Conservation (phyloP, 495 filamentous ascomycete species). For the Thozetella sp. region DNA sequence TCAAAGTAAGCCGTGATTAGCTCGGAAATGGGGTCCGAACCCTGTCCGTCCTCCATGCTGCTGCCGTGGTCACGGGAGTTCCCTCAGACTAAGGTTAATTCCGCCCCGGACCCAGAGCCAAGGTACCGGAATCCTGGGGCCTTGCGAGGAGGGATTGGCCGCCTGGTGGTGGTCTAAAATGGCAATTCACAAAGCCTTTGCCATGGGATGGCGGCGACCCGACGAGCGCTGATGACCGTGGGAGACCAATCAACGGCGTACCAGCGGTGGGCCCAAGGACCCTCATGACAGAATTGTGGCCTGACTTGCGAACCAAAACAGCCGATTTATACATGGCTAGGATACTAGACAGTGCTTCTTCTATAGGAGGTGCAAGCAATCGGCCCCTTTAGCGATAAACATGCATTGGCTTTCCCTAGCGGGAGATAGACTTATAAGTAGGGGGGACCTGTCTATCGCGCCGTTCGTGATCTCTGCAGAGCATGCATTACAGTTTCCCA, state of each 20-base stretch:
- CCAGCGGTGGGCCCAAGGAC: neutral
- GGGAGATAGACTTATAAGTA: too few relatives aligned
- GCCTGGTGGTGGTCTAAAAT: too few relatives aligned
- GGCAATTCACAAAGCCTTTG: too few relatives aligned
- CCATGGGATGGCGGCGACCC: neutral
- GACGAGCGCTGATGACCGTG: neutral
- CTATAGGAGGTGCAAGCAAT: too few relatives aligned
- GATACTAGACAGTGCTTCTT: neutral
- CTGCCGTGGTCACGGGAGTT: neutral
- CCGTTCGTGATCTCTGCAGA: too few relatives aligned
- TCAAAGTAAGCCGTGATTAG: slow-evolving; percentile 68
- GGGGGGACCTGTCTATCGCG: too few relatives aligned
- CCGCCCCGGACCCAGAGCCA: neutral
- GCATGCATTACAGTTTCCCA: too few relatives aligned
- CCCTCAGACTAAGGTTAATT: neutral
- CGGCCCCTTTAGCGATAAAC: too few relatives aligned
- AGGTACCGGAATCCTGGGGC: neutral
- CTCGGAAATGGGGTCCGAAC: slow-evolving; percentile 43
- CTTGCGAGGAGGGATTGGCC: neutral
- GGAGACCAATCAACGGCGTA: neutral
- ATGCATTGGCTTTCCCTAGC: too few relatives aligned
- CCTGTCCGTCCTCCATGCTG: slow-evolving; percentile 7
- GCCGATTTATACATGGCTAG: slow-evolving; percentile 1
- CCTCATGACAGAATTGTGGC: slow-evolving; percentile 13
- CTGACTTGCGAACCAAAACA: slow-evolving; percentile 10